A percentile compares a stretch with the other conserved stretches of the same genome.
These are phyloP conservation scores for Phylloporus scabripes DNA, from an alignment of 768 basidiomycete species.

Conservation along the genomic window DNA sequence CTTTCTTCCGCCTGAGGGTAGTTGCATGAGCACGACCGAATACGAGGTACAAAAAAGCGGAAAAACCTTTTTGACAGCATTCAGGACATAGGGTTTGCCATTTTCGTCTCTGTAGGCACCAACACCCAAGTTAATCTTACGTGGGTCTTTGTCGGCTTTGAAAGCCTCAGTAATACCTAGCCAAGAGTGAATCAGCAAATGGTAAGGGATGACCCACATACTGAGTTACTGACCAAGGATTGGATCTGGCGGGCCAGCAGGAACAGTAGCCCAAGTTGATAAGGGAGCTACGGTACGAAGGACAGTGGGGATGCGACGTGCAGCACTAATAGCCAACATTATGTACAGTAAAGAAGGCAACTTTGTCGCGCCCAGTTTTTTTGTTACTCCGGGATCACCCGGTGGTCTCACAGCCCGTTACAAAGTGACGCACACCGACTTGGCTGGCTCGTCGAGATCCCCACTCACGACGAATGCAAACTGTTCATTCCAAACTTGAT, in stretches of 20 bases:
- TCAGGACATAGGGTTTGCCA: slow-evolving; percentile 93
- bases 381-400: not conserved
- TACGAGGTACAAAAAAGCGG: not conserved
- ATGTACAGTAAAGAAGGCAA: not conserved
- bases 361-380: not conserved
- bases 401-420: not conserved
- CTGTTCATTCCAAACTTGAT: not conserved
- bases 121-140: slow-evolving; percentile 97
- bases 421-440: not conserved
- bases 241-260: slow-evolving; percentile 86
- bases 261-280: slow-evolving; percentile 78
- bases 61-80: slow-evolving; percentile 77
- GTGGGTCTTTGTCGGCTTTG: slow-evolving; percentile 88
- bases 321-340: slow-evolving; percentile 41
- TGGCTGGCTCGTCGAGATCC: not conserved
- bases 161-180: slow-evolving; percentile 92
- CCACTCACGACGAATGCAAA: not conserved
- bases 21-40: not conserved
- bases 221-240: slow-evolving; percentile 66
- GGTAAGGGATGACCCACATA: too few relatives aligned
- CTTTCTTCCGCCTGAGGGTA: slow-evolving; percentile 65
- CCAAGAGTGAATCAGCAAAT: slow-evolving; percentile 7
- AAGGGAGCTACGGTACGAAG: slow-evolving; percentile 37
- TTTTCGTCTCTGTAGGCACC: slow-evolving; percentile 92
- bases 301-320: slow-evolving; percentile 46